Evolutionary conservation across 2,329 filamentous ascomycete genomes (phyloP).

Genomic region (Apiospora hydei): DNA sequence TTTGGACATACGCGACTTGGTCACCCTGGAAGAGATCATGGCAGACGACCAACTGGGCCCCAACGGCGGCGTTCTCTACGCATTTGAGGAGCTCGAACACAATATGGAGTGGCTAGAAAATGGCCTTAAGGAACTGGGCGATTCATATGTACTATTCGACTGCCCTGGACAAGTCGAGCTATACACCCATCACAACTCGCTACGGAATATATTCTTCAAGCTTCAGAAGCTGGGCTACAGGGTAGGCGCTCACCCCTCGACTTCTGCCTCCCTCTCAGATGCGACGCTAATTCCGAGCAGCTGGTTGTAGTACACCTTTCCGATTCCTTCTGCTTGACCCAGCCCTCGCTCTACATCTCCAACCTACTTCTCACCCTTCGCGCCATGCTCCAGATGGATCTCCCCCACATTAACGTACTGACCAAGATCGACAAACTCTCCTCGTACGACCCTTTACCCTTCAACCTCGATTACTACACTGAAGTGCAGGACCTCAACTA

Average conservation of each 20-base stretch:
- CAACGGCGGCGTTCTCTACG: constrained; percentile 91
- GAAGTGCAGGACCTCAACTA: constrained; percentile 94
- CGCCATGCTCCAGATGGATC: constrained; percentile 98
- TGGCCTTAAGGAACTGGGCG: constrained; percentile 78
- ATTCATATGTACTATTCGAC: constrained; percentile 95
- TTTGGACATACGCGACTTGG: constrained; percentile 86
- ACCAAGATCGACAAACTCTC: constrained; percentile 97
- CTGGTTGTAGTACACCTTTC: constrained; percentile 92
- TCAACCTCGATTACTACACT: constrained; percentile 97
- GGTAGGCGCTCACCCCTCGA: constrained; percentile 59
- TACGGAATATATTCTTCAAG: constrained; percentile 90
- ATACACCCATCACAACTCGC: constrained; percentile 91
- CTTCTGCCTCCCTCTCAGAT: neutral
- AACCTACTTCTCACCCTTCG: constrained; percentile 91
- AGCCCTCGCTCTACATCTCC: constrained; percentile 93
- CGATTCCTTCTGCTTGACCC: constrained; percentile 91
- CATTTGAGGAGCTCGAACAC: constrained; percentile 91
- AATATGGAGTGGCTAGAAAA: constrained; percentile 93
- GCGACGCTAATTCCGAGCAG: constrained; percentile 55
- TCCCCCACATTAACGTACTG: constrained; percentile 93
- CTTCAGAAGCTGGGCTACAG: constrained; percentile 92
- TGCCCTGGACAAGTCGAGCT: constrained; percentile 97
- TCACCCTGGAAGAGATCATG: constrained; percentile 96
- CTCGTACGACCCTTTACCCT: constrained; percentile 84
- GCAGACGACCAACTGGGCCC: constrained; percentile 86